Evolutionary conservation across 176 grass and related monocot species (phyloP).

Genomic region (Luzula sylvatica): DNA sequence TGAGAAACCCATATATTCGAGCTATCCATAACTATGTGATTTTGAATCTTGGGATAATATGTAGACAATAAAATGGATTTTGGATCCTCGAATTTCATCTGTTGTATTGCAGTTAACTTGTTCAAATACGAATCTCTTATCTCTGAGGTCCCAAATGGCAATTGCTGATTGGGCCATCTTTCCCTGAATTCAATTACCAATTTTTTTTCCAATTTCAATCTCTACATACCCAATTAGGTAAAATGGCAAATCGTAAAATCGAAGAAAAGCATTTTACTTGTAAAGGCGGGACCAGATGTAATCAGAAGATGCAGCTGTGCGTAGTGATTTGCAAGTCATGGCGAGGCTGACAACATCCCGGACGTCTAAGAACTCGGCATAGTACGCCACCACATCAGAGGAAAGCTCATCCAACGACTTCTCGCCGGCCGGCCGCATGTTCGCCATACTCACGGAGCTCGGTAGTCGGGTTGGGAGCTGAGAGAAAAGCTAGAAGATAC

Average conservation of each 20-base stretch:
- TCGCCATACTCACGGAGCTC: not conserved
- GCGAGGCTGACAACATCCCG: constrained; percentile 53
- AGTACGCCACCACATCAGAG: constrained; percentile 59
- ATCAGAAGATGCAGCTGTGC: constrained; percentile 49
- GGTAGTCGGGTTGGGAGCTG: not conserved
- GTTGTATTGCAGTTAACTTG: constrained; percentile 41
- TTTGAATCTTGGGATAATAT: constrained; percentile 5
- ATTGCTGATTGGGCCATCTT: constrained; percentile 51
- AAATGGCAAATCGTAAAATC: not conserved
- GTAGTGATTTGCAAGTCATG: constrained; percentile 51
- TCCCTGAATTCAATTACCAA: constrained; percentile 23
- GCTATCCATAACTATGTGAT: constrained; percentile 51
- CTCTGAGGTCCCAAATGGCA: constrained; percentile 31
- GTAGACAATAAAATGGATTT: constrained; percentile 10
- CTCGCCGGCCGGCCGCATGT: not conserved
- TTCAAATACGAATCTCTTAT: constrained; percentile 50
- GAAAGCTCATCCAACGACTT: constrained; percentile 49
- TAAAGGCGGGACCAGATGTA: constrained; percentile 64
- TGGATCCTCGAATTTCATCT: constrained; percentile 78
- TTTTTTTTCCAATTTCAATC: too few species aligned
- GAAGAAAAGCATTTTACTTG: constrained; percentile 21
- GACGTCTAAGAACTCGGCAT: constrained; percentile 33
- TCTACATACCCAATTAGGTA: not conserved
- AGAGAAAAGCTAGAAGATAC: not conserved
- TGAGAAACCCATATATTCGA: constrained; percentile 42